Evolutionary conservation across 768 basidiomycete species (phyloP).

Genomic region (Lactarius psammicola): DNA sequence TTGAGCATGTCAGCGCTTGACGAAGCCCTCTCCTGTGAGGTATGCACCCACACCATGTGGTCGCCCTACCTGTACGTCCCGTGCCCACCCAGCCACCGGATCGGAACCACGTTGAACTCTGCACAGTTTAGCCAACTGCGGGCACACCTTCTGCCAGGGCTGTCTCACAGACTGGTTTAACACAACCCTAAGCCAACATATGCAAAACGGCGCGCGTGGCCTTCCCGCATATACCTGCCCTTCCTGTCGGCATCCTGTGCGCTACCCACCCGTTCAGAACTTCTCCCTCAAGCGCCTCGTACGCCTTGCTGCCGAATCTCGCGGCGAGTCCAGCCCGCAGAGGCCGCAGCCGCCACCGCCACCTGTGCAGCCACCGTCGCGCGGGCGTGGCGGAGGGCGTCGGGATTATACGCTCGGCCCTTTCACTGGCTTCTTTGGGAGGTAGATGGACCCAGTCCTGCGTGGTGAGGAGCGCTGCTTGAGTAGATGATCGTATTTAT

Average conservation of each 20-base stretch:
- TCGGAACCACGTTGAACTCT: slow-evolving; percentile 9
- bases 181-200: slow-evolving; percentile 50
- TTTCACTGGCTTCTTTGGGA: slow-evolving; percentile 18
- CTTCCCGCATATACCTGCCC: slow-evolving; percentile 57
- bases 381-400: slow-evolving; percentile 18
- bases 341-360: slow-evolving; percentile 10
- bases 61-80: slow-evolving; percentile 58
- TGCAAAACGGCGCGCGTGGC: slow-evolving; percentile 36
- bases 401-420: slow-evolving; percentile 10
- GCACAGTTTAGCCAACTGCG: slow-evolving; percentile 56
- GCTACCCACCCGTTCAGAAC: slow-evolving; percentile 53
- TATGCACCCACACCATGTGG: slow-evolving; percentile 66
- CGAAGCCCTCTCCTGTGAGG: slow-evolving; percentile 58
- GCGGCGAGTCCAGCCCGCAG: slow-evolving; percentile 48
- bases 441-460: not conserved
- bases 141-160: slow-evolving; percentile 64
- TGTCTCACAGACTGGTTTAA: slow-evolving; percentile 59
- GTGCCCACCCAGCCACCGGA: not conserved
- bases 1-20: slow-evolving; percentile 39
- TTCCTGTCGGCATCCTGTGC: slow-evolving; percentile 54
- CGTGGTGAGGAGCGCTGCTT: not conserved
- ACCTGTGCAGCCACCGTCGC: not conserved
- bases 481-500: slow-evolving; percentile 2
- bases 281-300: slow-evolving; percentile 61
- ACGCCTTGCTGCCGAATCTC: slow-evolving; percentile 46